Percentiles rank a stretch among this genome's conserved stretches.
Evolutionary conservation across 2,329 filamentous ascomycete genomes (phyloP).

Genomic region (Aureobasidium leucospermi): DNA sequence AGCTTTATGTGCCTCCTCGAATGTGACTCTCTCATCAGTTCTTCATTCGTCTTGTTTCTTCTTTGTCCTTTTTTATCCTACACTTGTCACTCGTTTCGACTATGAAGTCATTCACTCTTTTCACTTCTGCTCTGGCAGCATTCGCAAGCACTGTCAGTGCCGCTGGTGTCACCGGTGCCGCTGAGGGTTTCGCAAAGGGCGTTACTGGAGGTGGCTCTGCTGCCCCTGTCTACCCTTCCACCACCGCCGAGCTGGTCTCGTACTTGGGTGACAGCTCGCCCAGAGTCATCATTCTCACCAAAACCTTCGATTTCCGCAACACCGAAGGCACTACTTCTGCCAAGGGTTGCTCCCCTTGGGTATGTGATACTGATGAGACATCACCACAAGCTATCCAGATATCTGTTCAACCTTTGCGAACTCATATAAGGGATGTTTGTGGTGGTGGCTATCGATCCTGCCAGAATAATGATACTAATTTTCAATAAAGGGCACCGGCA

Average conservation of each 20-base stretch:
- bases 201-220: conserved; percentile 54
- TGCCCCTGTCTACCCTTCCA: conserved; percentile 46
- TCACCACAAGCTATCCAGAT: too few relatives aligned
- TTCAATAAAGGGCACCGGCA: conserved; percentile 37
- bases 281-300: conserved; percentile 52
- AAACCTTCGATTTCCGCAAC: conserved; percentile 47
- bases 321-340: conserved; percentile 45
- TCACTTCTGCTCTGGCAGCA: conserved; percentile 16
- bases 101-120: conserved; percentile 23
- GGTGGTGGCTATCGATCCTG: too few relatives aligned
- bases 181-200: conserved; percentile 45
- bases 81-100: conserved; percentile 6
- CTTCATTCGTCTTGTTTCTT: conserved; percentile 4
- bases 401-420: too few relatives aligned
- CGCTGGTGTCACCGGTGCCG: conserved; percentile 27
- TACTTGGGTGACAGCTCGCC: conserved; percentile 50
- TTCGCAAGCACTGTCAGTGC: conserved; percentile 20
- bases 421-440: too few relatives aligned
- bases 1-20: background rate
- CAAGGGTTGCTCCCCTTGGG: conserved; percentile 50
- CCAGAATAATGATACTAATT: too few relatives aligned
- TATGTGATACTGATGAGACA: too few relatives aligned
- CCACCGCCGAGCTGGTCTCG: conserved; percentile 48
- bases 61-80: background rate
- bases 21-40: background rate